Conservation (phyloP, 805 yeast genomes). For the Wickerhamiella cacticola region DNA sequence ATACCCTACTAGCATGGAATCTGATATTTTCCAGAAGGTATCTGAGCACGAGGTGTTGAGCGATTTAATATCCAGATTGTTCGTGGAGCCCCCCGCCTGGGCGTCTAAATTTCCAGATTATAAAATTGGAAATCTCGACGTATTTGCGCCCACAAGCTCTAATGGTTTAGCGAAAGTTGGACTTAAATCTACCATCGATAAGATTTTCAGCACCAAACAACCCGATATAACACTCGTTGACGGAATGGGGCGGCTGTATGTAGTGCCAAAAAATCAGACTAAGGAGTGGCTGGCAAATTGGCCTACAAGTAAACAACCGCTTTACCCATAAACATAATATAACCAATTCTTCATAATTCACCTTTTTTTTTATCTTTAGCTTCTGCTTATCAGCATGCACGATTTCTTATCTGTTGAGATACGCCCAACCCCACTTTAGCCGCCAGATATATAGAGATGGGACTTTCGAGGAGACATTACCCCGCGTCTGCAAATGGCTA, state of each 20-base stretch:
- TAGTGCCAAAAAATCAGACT: slow-evolving; percentile 64
- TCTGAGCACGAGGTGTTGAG: slow-evolving; percentile 59
- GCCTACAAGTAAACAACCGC: slow-evolving; percentile 16
- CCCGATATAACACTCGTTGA: slow-evolving; percentile 73
- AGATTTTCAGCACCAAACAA: slow-evolving; percentile 46
- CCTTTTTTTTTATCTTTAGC: too few relatives aligned
- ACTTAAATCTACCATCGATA: slow-evolving; percentile 54
- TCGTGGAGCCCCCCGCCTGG: slow-evolving; percentile 59
- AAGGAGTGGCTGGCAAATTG: slow-evolving; percentile 44
- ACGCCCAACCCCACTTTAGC: neutral
- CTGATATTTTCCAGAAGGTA: slow-evolving; percentile 65
- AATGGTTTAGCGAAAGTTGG: slow-evolving; percentile 86
- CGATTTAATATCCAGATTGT: slow-evolving; percentile 48
- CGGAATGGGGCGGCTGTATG: slow-evolving; percentile 53
- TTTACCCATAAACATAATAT: slow-evolving; percentile 3
- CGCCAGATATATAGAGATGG: neutral
- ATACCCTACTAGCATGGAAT: slow-evolving; percentile 74
- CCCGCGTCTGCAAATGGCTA: neutral
- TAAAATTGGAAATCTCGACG: slow-evolving; percentile 46
- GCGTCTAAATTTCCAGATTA: slow-evolving; percentile 47
- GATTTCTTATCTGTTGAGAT: neutral
- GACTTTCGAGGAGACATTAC: neutral
- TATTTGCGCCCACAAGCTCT: slow-evolving; percentile 65
- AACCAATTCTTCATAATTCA: neutral
- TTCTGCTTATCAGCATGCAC: neutral